phyloP scores from a whole-genome alignment of 2,329 filamentous ascomycete genomes.

The Penicillium sp. region DNA sequence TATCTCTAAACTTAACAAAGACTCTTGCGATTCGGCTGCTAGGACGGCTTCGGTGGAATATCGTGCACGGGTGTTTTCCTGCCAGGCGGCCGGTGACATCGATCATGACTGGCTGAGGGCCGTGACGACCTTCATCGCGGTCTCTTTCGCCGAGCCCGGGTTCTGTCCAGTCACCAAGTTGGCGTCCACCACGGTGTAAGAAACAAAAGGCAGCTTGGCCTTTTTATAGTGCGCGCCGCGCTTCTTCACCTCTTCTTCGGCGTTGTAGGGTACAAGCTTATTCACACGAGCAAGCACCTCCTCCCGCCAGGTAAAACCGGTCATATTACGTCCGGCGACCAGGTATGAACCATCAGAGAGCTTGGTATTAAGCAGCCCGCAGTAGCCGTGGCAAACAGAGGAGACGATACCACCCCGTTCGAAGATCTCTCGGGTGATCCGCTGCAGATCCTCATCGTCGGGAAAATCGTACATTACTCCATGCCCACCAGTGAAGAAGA shows the following conservation, averaged over 20 bases:
- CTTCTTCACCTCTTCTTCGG: conserved; percentile 10
- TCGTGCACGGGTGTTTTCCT: background rate
- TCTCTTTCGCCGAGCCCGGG: conserved; percentile 14
- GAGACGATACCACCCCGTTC: conserved; percentile 44
- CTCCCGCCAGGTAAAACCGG: conserved; percentile 45
- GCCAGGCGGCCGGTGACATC: background rate
- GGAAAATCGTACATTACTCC: conserved; percentile 11
- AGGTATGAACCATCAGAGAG: conserved; percentile 41
- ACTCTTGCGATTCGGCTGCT: background rate
- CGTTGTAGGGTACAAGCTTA: conserved; percentile 12
- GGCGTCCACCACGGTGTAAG: conserved; percentile 14
- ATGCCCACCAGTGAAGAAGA: conserved; percentile 13
- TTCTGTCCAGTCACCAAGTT: conserved; percentile 15
- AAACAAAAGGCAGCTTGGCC: conserved; percentile 7
- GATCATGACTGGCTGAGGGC: background rate
- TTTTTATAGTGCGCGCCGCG: conserved; percentile 10
- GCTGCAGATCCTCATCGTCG: conserved; percentile 10
- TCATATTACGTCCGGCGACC: conserved; percentile 39
- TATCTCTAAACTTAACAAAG: too few relatives aligned
- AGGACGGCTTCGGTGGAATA: background rate
- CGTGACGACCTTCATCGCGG: conserved; percentile 12
- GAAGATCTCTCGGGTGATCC: conserved; percentile 44
- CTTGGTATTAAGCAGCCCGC: conserved; percentile 44
- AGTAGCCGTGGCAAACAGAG: conserved; percentile 47
- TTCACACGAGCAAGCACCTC: conserved; percentile 28